A percentile compares a stretch with the other conserved stretches of the same genome.
These are phyloP conservation scores for Gossypium arboreum DNA, from an alignment of 345 rosid genomes.

Conservation along the genomic window DNA sequence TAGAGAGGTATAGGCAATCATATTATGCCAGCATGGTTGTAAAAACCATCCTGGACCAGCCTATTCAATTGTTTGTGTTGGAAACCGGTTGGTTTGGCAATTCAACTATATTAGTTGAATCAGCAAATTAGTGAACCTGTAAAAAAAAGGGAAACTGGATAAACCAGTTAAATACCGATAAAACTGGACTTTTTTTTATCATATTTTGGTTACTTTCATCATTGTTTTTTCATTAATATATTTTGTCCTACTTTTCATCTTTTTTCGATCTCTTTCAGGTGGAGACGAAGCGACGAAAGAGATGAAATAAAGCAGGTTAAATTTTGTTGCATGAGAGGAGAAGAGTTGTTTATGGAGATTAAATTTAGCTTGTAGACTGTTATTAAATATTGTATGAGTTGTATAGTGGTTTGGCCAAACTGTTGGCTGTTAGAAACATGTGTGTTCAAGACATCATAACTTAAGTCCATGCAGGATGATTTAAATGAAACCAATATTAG, in stretches of 20 bases:
- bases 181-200: background rate
- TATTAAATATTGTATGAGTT: conserved; percentile 25
- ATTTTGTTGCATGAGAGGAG: conserved; percentile 16
- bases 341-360: conserved; percentile 17
- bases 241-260: background rate
- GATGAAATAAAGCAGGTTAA: conserved; percentile 27
- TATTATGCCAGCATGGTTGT: background rate
- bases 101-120: too few species aligned
- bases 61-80: too few species aligned
- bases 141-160: too few species aligned
- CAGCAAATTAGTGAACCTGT: too few species aligned
- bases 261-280: conserved; percentile 31
- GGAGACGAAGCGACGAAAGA: conserved; percentile 60
- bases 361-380: conserved; percentile 27
- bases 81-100: too few species aligned
- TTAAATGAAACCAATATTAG: background rate
- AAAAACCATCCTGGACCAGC: too few species aligned
- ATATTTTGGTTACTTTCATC: background rate
- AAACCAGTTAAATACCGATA: too few species aligned
- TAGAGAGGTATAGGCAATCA: background rate
- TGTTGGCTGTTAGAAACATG: conserved; percentile 11
- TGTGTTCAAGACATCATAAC: background rate
- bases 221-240: too few species aligned
- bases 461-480: conserved; percentile 17
- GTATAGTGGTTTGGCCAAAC: conserved; percentile 40